Conservation (phyloP, 805 yeast species). For the Ogataea nakhonphanomensis region DNA sequence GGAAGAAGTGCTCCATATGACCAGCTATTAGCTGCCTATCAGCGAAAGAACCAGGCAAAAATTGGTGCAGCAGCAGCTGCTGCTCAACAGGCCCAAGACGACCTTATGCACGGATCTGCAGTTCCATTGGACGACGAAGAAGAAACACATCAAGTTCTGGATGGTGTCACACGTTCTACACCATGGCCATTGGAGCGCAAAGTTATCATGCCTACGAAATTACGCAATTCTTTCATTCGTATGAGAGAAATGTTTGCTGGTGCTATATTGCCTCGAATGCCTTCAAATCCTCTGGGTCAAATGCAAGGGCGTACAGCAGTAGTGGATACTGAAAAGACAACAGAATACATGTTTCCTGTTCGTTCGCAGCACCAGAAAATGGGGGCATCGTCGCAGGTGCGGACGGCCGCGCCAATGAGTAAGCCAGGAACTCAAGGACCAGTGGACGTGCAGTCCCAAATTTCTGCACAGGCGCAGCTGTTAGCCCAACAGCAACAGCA, state of each 20-base stretch:
- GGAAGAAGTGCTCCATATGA: conserved; percentile 95
- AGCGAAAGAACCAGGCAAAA: conserved; percentile 88
- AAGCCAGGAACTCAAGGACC: conserved; percentile 7
- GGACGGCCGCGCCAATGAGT: conserved; percentile 8
- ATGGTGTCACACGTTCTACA: conserved; percentile 76
- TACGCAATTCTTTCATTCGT: conserved; percentile 71
- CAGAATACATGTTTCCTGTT: conserved; percentile 56
- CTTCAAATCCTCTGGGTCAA: conserved; percentile 63
- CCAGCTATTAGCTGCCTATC: conserved; percentile 80
- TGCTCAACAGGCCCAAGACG: conserved; percentile 73
- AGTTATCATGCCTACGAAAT: conserved; percentile 63
- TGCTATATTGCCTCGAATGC: conserved; percentile 66
- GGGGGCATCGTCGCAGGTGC: conserved; percentile 7
- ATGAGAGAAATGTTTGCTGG: conserved; percentile 94
- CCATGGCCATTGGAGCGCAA: conserved; percentile 83
- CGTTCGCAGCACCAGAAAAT: conserved; percentile 42
- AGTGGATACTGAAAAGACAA: conserved; percentile 67
- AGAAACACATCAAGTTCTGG: conserved; percentile 86
- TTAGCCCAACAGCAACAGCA: conserved; percentile 22
- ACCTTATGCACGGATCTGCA: conserved; percentile 46
- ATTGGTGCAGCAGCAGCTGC: conserved; percentile 78
- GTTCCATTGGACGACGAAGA: conserved; percentile 77
- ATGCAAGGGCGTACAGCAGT: conserved; percentile 77
- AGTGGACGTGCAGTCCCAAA: conserved; percentile 15
- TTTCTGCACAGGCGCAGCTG: conserved; percentile 15